These are phyloP conservation scores for Hymenoscyphus repandus DNA, from an alignment of 2,329 filamentous ascomycete genomes.

Conservation along the genomic window DNA sequence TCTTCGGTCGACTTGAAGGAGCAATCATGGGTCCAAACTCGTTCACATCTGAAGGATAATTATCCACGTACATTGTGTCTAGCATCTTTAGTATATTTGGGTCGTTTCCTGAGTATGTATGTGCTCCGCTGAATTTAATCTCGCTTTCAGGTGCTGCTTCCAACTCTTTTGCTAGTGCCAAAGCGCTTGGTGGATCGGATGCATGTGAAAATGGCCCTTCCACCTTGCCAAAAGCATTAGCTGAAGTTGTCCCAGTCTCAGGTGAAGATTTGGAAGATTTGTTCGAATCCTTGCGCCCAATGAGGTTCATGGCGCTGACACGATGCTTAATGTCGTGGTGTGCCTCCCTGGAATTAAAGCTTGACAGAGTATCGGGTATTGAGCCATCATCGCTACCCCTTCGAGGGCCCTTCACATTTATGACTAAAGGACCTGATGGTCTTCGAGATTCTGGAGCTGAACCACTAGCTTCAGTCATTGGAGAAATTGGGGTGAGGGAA, in stretches of 20 bases:
- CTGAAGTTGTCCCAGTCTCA: slow-evolving; percentile 59
- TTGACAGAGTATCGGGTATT: slow-evolving; percentile 25
- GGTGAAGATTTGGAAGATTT: slow-evolving; percentile 50
- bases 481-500: slow-evolving; percentile 20
- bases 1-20: slow-evolving; percentile 54
- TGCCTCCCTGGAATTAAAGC: slow-evolving; percentile 24
- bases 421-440: slow-evolving; percentile 10
- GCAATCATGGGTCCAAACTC: slow-evolving; percentile 79
- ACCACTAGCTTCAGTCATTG: slow-evolving; percentile 21
- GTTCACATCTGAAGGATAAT: slow-evolving; percentile 58
- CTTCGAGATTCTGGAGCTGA: slow-evolving; percentile 14
- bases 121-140: slow-evolving; percentile 55
- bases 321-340: slow-evolving; percentile 49
- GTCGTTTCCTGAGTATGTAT: slow-evolving; percentile 81
- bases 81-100: slow-evolving; percentile 65
- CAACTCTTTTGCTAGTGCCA: slow-evolving; percentile 33
- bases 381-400: slow-evolving; percentile 29
- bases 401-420: slow-evolving; percentile 10
- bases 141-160: slow-evolving; percentile 33
- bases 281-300: slow-evolving; percentile 49
- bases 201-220: slow-evolving; percentile 41
- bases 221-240: slow-evolving; percentile 60
- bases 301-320: slow-evolving; percentile 55
- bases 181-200: slow-evolving; percentile 32
- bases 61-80: slow-evolving; percentile 77